These are phyloP conservation scores for Linnemannia elongata DNA, from an alignment of 192 early-diverging fungal genomes.

Conservation along the genomic window DNA sequence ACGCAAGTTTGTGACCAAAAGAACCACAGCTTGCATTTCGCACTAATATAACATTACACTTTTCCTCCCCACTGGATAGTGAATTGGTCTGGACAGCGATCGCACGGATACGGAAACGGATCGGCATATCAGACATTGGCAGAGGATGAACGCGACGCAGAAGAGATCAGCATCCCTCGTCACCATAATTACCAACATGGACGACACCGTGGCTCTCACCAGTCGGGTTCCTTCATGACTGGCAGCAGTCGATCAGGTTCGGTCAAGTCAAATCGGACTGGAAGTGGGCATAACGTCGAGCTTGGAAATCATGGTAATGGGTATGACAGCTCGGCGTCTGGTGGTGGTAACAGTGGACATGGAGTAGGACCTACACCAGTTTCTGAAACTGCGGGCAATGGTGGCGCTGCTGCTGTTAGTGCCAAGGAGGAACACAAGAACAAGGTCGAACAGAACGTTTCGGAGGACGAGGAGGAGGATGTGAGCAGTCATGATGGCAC, in stretches of 20 bases:
- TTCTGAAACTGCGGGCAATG: neutral
- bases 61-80: neutral
- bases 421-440: slow-evolving; percentile 43
- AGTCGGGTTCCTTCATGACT: slow-evolving; percentile 42
- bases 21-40: neutral
- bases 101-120: slow-evolving; percentile 21
- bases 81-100: slow-evolving; percentile 25
- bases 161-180: slow-evolving; percentile 51
- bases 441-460: slow-evolving; percentile 44
- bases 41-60: neutral
- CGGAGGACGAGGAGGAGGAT: slow-evolving; percentile 39
- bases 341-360: neutral
- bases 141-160: slow-evolving; percentile 45
- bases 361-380: neutral
- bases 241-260: slow-evolving; percentile 40
- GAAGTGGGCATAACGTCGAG: slow-evolving; percentile 41
- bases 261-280: slow-evolving; percentile 37
- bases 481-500: slow-evolving; percentile 16
- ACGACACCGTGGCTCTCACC: slow-evolving; percentile 34
- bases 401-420: neutral
- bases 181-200: slow-evolving; percentile 29
- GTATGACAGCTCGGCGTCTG: neutral
- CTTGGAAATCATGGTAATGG: slow-evolving; percentile 27
- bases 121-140: slow-evolving; percentile 35
- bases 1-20: neutral